Evolutionary conservation across 164 flowering plant species (phyloP).

Genomic region (Berberis vulgaris): DNA sequence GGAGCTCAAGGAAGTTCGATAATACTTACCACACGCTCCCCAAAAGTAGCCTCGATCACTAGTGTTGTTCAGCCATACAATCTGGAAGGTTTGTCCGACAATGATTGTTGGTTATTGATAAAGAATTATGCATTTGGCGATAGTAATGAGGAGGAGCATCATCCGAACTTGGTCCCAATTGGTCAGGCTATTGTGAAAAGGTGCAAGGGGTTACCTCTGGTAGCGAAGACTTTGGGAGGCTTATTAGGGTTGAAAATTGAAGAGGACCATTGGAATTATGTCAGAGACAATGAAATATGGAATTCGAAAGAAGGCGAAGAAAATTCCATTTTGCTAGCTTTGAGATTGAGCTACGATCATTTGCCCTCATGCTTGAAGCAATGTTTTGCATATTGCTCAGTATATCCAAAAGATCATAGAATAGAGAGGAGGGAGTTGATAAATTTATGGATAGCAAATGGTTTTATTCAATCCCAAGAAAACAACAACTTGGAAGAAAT

Average conservation of each 20-base stretch:
- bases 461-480: not conserved
- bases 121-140: not conserved
- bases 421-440: not conserved
- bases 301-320: not conserved
- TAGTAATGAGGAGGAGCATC: not conserved
- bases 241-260: not conserved
- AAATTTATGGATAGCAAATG: slow-evolving; percentile 1
- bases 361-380: not conserved
- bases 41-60: not conserved
- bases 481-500: slow-evolving; percentile 6
- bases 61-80: not conserved
- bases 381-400: slow-evolving; percentile 3
- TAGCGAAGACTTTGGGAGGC: not conserved
- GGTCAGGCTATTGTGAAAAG: not conserved
- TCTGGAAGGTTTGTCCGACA: not conserved
- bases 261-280: not conserved
- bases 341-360: slow-evolving; percentile 1
- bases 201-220: not conserved
- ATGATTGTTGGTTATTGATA: not conserved
- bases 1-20: slow-evolving; percentile 1
- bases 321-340: not conserved
- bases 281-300: not conserved
- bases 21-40: not conserved
- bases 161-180: not conserved
- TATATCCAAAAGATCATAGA: not conserved